Conservation (phyloP, 306 rosid species). For the Citrullus mucosospermus region DNA sequence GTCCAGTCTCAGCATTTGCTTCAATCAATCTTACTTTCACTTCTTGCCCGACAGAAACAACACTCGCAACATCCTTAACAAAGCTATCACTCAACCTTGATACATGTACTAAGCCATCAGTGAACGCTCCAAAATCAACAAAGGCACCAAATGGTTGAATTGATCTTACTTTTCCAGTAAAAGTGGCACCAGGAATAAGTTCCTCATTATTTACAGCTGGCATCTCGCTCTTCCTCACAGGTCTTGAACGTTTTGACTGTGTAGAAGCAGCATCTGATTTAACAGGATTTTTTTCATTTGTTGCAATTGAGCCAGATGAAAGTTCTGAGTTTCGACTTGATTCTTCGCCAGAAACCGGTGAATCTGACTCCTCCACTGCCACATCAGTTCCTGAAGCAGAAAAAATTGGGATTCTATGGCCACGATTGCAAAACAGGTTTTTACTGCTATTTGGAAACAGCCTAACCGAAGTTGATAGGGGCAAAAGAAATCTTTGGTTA, state of each 20-base stretch:
- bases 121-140: conserved; percentile 90
- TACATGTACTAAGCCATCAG: conserved; percentile 93
- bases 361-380: conserved; percentile 54
- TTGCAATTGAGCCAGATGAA: conserved; percentile 27
- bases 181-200: conserved; percentile 69
- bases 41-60: conserved; percentile 97
- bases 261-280: conserved; percentile 24
- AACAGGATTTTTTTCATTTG: conserved; percentile 24
- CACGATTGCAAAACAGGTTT: conserved; percentile 25
- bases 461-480: conserved; percentile 36
- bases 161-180: conserved; percentile 91
- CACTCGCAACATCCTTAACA: conserved; percentile 69
- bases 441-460: conserved; percentile 37
- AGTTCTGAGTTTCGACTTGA: conserved; percentile 28
- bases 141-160: conserved; percentile 95
- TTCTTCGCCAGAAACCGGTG: conserved; percentile 36
- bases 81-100: conserved; percentile 78
- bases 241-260: conserved; percentile 42
- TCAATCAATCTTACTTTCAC: conserved; percentile 84
- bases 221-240: conserved; percentile 79
- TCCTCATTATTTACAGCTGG: conserved; percentile 78
- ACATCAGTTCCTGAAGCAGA: conserved; percentile 68
- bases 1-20: conserved; percentile 57
- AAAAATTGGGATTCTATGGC: conserved; percentile 28
- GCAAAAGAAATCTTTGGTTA: conserved; percentile 36